These are phyloP conservation scores for Porogramme epimiltina DNA, from an alignment of 1,284 basidiomycete genomes.

Conservation along the genomic window DNA sequence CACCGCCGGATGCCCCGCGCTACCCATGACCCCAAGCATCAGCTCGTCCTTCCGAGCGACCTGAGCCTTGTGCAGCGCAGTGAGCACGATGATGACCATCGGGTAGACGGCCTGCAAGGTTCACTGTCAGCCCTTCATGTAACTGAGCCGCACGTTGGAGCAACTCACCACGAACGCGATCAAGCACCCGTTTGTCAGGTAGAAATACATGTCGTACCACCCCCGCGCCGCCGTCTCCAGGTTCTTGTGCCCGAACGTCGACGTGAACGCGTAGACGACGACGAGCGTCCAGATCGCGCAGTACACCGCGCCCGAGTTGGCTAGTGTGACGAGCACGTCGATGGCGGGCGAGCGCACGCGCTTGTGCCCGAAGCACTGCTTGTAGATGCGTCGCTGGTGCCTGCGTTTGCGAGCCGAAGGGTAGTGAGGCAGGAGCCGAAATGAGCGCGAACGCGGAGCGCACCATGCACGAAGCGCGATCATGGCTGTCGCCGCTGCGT, in stretches of 20 bases:
- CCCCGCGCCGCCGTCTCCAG: background rate
- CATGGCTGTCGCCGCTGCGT: background rate
- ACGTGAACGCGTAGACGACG: background rate
- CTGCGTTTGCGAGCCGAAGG: background rate
- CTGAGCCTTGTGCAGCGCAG: constrained; percentile 1
- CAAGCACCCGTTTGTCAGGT: background rate
- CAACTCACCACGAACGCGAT: background rate
- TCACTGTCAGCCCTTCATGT: no score
- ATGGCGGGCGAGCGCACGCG: background rate
- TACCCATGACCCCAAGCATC: no score
- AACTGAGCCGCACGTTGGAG: no score
- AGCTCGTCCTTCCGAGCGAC: no score
- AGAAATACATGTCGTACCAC: background rate
- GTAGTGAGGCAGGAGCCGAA: no score
- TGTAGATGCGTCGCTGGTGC: background rate
- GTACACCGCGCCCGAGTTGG: background rate
- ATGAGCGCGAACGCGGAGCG: background rate
- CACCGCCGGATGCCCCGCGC: no score
- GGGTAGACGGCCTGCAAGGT: constrained; percentile 1
- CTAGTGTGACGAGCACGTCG: background rate
- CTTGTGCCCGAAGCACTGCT: background rate
- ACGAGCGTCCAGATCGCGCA: background rate
- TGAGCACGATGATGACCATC: constrained; percentile 1
- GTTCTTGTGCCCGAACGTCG: background rate
- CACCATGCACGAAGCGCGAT: background rate